Evolutionary conservation across 441 rosid genomes (phyloP).

Genomic region (Aquilaria agallochum): DNA sequence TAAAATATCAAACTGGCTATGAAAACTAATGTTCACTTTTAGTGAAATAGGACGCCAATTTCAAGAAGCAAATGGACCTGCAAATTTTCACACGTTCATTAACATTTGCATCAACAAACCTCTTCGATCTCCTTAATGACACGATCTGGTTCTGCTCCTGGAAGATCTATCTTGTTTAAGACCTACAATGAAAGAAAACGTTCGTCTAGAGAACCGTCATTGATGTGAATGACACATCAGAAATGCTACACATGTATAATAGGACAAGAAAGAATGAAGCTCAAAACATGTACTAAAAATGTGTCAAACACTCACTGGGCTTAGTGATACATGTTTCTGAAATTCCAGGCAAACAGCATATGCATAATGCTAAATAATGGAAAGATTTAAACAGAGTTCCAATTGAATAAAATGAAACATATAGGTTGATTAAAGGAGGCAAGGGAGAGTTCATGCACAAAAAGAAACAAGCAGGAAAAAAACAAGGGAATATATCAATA

Average conservation of each 20-base stretch:
- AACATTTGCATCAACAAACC: constrained; percentile 57
- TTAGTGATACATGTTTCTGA: too few species aligned
- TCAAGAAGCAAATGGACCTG: constrained; percentile 13
- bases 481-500: too few species aligned
- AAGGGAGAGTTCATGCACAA: too few species aligned
- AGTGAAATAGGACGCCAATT: neutral
- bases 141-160: constrained; percentile 91
- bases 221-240: constrained; percentile 5
- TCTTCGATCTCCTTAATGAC: constrained; percentile 91
- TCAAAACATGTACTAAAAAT: neutral
- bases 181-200: constrained; percentile 46
- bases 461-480: too few species aligned
- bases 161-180: constrained; percentile 97
- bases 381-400: too few species aligned
- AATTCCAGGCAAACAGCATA: too few species aligned
- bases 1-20: too few species aligned
- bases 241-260: constrained; percentile 4
- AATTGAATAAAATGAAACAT: too few species aligned
- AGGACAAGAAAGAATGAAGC: neutral
- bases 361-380: too few species aligned
- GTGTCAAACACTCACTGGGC: constrained; percentile 1
- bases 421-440: too few species aligned
- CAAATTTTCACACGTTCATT: constrained; percentile 27
- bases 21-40: constrained; percentile 1
- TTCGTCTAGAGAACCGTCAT: constrained; percentile 9